Conservation (phyloP, 1,284 basidiomycete species). For the Gomphus bonarii region DNA sequence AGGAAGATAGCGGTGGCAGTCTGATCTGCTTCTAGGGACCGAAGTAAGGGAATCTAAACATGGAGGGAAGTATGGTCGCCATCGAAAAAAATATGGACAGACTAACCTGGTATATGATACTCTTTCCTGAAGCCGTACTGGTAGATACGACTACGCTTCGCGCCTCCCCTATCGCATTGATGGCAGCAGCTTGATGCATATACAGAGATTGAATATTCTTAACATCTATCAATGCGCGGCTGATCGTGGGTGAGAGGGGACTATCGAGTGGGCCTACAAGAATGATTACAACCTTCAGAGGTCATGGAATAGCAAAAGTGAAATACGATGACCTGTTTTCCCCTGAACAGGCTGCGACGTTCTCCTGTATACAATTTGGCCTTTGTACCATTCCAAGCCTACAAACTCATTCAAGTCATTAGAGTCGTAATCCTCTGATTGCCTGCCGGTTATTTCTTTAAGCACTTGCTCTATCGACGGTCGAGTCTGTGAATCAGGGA, state of each 20-base stretch:
- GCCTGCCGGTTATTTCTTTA: conserved; percentile 5
- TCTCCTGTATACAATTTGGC: conserved; percentile 54
- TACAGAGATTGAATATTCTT: conserved; percentile 64
- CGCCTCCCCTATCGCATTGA: conserved; percentile 52
- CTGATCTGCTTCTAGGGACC: conserved; percentile 53
- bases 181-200: conserved; percentile 70
- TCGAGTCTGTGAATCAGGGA: conserved; percentile 43
- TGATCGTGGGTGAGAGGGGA: conserved; percentile 48
- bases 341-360: conserved; percentile 43
- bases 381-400: conserved; percentile 50
- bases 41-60: conserved; percentile 60
- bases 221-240: conserved; percentile 48
- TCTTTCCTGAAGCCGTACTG: conserved; percentile 87
- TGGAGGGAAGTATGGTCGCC: not conserved
- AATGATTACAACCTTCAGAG: not conserved
- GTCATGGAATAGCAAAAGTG: not conserved
- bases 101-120: conserved; percentile 75
- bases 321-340: conserved; percentile 33
- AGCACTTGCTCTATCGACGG: conserved; percentile 43
- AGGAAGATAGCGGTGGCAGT: conserved; percentile 72
- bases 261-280: conserved; percentile 39
- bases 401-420: conserved; percentile 40
- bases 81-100: not conserved
- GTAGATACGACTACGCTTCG: conserved; percentile 84
- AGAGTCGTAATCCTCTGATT: conserved; percentile 4